A percentile compares a stretch with the other conserved stretches of the same genome.
Conservation (phyloP, 2,329 filamentous ascomycete genomes). For the Alternaria viburni region DNA sequence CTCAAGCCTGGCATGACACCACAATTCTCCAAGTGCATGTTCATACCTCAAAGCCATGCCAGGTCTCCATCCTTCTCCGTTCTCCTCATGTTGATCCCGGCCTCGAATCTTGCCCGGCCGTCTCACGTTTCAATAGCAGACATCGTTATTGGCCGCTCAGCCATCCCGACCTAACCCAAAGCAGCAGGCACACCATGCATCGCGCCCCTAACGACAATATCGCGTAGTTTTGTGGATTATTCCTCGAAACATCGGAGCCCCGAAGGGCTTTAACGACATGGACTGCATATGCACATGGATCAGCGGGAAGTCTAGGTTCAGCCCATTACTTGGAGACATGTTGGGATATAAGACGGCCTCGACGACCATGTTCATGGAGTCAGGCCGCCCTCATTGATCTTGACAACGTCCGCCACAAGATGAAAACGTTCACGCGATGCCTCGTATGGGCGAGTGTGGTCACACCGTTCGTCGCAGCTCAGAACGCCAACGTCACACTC, state of each 20-base stretch:
- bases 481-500: slow-evolving; percentile 28
- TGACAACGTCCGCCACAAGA: background rate
- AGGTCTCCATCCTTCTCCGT: background rate
- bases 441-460: slow-evolving; percentile 13
- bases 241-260: background rate
- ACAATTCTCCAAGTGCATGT: background rate
- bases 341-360: background rate
- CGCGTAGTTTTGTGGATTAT: background rate
- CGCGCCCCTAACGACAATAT: background rate
- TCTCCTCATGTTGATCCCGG: background rate
- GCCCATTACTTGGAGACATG: background rate
- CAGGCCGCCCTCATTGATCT: background rate
- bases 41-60: background rate
- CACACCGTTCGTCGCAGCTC: slow-evolving; percentile 11
- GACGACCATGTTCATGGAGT: background rate
- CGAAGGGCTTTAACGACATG: background rate
- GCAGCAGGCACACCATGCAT: slow-evolving; percentile 15
- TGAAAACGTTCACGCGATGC: slow-evolving; percentile 1
- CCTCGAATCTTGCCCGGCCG: background rate
- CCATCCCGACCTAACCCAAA: slow-evolving; percentile 11
- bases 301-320: background rate
- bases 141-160: slow-evolving; percentile 16
- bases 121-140: slow-evolving; percentile 27
- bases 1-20: background rate
- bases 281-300: background rate